phyloP scores from a whole-genome alignment of 2,329 filamentous ascomycete genomes.

The Tolypocladium tundrense region DNA sequence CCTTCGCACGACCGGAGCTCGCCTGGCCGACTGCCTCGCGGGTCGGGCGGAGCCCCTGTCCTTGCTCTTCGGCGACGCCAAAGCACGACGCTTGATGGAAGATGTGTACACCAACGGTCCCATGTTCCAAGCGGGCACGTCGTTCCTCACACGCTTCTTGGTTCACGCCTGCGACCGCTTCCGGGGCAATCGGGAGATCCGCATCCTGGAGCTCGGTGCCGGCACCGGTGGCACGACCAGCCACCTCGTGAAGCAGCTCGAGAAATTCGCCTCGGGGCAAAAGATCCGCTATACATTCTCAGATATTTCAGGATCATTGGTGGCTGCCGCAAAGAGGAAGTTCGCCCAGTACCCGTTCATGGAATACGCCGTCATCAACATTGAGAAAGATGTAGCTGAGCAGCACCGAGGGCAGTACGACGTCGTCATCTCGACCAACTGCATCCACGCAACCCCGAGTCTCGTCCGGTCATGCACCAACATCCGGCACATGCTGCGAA shows the following conservation, averaged over 20 bases:
- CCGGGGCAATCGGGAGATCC: constrained; percentile 9
- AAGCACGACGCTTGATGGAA: constrained; percentile 17
- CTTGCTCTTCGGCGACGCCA: constrained; percentile 25
- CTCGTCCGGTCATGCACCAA: constrained; percentile 11
- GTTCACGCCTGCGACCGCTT: no score
- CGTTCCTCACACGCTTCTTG: constrained; percentile 5
- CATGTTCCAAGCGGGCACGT: constrained; percentile 11
- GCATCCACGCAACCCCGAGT: constrained; percentile 22
- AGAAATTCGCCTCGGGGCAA: background rate
- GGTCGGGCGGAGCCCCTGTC: constrained; percentile 23
- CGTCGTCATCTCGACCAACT: constrained; percentile 23
- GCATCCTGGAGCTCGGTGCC: constrained; percentile 31
- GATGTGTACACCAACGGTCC: constrained; percentile 23
- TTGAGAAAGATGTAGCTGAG: constrained; percentile 13
- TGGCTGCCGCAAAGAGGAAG: constrained; percentile 14
- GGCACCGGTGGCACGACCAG: constrained; percentile 31
- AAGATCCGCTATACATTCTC: constrained; percentile 26
- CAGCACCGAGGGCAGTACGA: constrained; percentile 13
- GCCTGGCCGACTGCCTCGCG: constrained; percentile 25
- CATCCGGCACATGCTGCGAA: constrained; percentile 11
- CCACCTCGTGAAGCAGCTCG: constrained; percentile 16
- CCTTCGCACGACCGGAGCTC: constrained; percentile 10
- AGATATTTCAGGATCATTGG: constrained; percentile 25
- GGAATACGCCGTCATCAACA: constrained; percentile 15
- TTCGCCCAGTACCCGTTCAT: constrained; percentile 12